Base-by-base conservation (phyloP, 306 rosid species). In the Citrullus amarus region DNA sequence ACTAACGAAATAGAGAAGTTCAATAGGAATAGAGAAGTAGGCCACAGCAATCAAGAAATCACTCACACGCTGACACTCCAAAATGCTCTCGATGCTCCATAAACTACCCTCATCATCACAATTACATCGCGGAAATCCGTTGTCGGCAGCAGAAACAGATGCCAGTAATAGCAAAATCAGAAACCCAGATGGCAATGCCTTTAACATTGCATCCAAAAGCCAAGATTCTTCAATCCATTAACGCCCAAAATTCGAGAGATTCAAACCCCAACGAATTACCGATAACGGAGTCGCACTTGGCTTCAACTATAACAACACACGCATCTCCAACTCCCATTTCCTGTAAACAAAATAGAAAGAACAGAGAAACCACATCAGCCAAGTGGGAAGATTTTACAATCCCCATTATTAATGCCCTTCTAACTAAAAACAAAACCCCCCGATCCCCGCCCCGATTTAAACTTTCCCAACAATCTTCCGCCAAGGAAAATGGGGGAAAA, bases 11-110 rank as follows among this genome's bases (percentile, higher is more conserved):
- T 96, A 96, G 59, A 96, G 97, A 61, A 96, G 87, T 83, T 96
- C 99, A 68, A 96, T 87, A 48, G 99, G 99, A 70, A 96, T 96
- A 11, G 99, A 96, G 73, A 96, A 96, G 86, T 96, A 96, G 78
- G 99, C 99, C 82, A 96, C 98, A 7, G 98, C 98, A 79, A 96
- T 96, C 75, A 96, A 88, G 96, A 96, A 93, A 86, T 96, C 99
- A 56, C 99, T 82, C 83, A 96, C 97, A 80, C 96, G 87, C 86
- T 96, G 99, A 80, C 97, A 88, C 82, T 96, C 98, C 58, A 96
- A 80, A 83, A 96, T 91, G 88, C 87, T 93, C 67, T 96, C 99
- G 51, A 90, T 80, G 82, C 88, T 89, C 99, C 98, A 93, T 56
- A 89, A 84, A 86, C 93, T 90, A 30, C 93, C 87, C 80, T 96